Evolutionary conservation across 805 yeast genomes (phyloP), one percentile per base, ranked within the genome.

Genomic region (Yamadazyma olivae): DNA sequence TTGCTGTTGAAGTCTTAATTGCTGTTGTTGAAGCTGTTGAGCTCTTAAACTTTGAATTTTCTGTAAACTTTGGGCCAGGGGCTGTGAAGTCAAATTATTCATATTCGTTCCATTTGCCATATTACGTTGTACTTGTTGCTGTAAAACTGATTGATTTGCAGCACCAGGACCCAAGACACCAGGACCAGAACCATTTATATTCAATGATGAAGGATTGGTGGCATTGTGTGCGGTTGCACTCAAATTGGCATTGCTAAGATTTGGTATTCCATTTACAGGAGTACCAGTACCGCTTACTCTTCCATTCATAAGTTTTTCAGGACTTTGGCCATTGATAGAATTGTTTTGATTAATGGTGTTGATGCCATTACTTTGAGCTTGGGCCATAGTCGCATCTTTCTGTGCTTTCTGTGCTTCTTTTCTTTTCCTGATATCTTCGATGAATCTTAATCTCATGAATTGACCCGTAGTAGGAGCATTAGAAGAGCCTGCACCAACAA

Each of bases 381-480:
- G 71, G 5, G 61, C 59, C 17, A 61, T 61, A 6, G 60, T 59
- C 2, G 70, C 69, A 26, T 65, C 71, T 27, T 63, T 65, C 39
- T 58, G 68, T 1, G 58, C 64, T 44, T 62, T 63, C 33, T 68
- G 71, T 5, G 67, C 57, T 43, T 67, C 71, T 50, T 77, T 75
- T 54, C 84, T 77, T 31, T 84, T 70, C 36, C 95, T 70, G 62
- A 85, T 79, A 59, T 84, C 93, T 57, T 91, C 98, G 40, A 91
- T 83, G 50, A 90, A 88, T 44, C 95, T 73, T 34, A 91, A 66
- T 45, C 98, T 76, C 71, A 86, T 77, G 58, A 93, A 93, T 57
- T 89, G 95, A n/a, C 48, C 48, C 4, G 48, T 36, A 15, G 43
- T 39, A 3, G 43, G 29, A 13, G 27, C 28, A 27, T 33, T 35